Conservation (phyloP, 2,329 filamentous ascomycete species). For the Chaetomium sp. region DNA sequence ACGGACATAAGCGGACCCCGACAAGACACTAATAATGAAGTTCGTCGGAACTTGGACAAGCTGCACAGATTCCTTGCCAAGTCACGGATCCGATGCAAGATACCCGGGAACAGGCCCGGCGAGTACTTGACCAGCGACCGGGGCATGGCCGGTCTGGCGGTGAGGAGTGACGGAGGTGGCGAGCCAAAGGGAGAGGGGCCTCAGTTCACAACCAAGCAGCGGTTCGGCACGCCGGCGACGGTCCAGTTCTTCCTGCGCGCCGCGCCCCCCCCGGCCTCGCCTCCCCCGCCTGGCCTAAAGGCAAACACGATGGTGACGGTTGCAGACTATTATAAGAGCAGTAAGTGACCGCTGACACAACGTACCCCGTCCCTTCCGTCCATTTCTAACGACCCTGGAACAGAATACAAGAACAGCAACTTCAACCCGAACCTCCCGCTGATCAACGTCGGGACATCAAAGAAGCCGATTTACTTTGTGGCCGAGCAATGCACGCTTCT, state of each 20-base stretch:
- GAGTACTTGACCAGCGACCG: conserved; percentile 27
- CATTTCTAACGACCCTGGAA: too few species aligned
- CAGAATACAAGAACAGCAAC: conserved; percentile 31
- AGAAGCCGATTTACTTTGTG: conserved; percentile 58
- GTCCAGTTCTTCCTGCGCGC: conserved; percentile 29
- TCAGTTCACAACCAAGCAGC: not conserved
- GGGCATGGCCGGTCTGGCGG: conserved; percentile 26
- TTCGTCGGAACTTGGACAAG: conserved; percentile 17
- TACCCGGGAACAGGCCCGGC: conserved; percentile 29
- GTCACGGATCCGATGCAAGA: conserved; percentile 31
- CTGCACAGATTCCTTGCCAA: conserved; percentile 35
- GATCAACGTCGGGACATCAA: conserved; percentile 56
- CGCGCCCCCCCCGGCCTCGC: conserved; percentile 7
- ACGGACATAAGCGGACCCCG: conserved; percentile 1
- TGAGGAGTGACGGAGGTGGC: conserved; percentile 6
- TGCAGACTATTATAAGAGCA: conserved; percentile 38
- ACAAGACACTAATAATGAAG: not conserved
- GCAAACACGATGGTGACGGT: conserved; percentile 31
- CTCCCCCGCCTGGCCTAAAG: conserved; percentile 20
- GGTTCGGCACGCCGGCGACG: conserved; percentile 22
- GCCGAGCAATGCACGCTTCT: conserved; percentile 59
- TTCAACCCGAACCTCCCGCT: conserved; percentile 45
- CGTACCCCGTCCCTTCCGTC: too few species aligned
- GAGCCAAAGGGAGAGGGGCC: not conserved
- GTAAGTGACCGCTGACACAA: conserved; percentile 27